These are phyloP conservation scores for Candida tunisiensis DNA, from an alignment of 1,139 yeast species.

Conservation along the genomic window DNA sequence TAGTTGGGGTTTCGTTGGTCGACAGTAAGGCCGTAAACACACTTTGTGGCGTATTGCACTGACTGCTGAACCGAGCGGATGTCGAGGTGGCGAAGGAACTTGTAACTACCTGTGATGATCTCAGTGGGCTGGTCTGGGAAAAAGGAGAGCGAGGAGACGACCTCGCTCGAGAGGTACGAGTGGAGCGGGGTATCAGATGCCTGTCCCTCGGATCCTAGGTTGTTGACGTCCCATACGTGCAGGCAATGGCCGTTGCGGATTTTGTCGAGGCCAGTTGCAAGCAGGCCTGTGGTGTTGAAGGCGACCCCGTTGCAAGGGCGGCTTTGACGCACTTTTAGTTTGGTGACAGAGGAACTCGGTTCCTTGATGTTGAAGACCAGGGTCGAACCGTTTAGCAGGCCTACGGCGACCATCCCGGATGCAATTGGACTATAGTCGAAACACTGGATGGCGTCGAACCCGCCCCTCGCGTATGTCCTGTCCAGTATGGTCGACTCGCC, in stretches of 20 bases:
- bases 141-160: conserved; percentile 51
- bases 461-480: conserved; percentile 20
- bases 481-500: conserved; percentile 3
- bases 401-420: conserved; percentile 39
- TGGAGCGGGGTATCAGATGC: conserved; percentile 32
- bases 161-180: conserved; percentile 57
- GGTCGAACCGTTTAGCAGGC: conserved; percentile 55
- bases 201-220: conserved; percentile 1
- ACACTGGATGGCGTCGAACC: conserved; percentile 60
- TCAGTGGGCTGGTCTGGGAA: conserved; percentile 39
- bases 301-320: conserved; percentile 65
- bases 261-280: conserved; percentile 72
- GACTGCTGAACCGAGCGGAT: conserved; percentile 40
- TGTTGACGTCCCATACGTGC: conserved; percentile 64
- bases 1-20: conserved; percentile 51
- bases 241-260: conserved; percentile 65
- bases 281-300: conserved; percentile 43
- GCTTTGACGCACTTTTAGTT: conserved; percentile 51
- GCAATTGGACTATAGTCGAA: conserved; percentile 42
- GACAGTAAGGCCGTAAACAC: conserved; percentile 49
- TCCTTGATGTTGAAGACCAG: conserved; percentile 51
- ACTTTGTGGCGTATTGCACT: conserved; percentile 61
- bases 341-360: no score
- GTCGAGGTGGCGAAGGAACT: conserved; percentile 66
- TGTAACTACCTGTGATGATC: conserved; percentile 62